Percentiles rank a stretch among this genome's conserved stretches.
phyloP scores from a whole-genome alignment of 768 basidiomycete species.

The Leccinum sublutescens region DNA sequence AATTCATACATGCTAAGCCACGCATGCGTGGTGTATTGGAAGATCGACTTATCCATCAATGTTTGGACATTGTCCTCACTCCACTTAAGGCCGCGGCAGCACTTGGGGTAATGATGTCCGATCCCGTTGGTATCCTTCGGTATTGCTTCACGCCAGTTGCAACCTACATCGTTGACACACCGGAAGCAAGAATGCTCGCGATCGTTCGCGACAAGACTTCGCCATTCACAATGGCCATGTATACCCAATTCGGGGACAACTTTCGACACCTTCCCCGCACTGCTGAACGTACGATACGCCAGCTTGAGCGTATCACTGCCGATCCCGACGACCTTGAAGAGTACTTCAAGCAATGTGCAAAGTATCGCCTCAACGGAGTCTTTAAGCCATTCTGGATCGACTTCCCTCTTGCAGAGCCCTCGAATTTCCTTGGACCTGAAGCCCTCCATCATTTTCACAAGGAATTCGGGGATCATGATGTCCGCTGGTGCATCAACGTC shows the following conservation, averaged over 20 bases:
- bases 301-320: neutral
- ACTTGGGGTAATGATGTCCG: neutral
- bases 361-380: neutral
- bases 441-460: neutral
- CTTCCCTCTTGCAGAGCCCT: neutral
- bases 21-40: neutral
- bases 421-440: neutral
- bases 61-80: neutral
- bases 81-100: neutral
- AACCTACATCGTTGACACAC: neutral
- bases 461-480: neutral
- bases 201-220: neutral
- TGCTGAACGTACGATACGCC: neutral
- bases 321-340: neutral
- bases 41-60: neutral
- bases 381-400: neutral
- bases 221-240: neutral
- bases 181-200: neutral
- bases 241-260: neutral
- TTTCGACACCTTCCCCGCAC: neutral
- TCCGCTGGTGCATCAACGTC: neutral
- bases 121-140: neutral
- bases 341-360: neutral
- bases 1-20: neutral
- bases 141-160: neutral